Evolutionary conservation across 352 stramenopile genomes (phyloP), one percentile per base, ranked within the genome.

Genomic region (Phytophthora megakarya): DNA sequence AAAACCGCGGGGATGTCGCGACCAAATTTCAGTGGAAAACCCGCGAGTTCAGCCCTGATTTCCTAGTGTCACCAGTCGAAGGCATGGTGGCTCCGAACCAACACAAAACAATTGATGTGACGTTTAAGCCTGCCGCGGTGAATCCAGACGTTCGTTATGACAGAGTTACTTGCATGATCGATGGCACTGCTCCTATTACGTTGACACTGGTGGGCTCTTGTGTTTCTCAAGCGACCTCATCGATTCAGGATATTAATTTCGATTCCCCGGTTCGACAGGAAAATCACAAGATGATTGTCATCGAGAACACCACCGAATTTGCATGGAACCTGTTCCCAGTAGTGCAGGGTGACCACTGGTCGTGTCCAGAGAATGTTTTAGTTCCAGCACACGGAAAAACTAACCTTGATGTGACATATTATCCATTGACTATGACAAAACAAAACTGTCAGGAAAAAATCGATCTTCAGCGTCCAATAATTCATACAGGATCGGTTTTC

Each of bases 121-220:
- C 86, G 5, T 98, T 98, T 65, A 89, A 90, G 45, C 94, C 94
- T 0, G 45, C 56, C 0, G 58, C 57, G 7, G 76, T 96, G 10
- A 85, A 96, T 46, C 71, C 88, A 18, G 94, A 98, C 58, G 85
- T 98, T 46, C 80, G 91, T n/a, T 86, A 91, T 56, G 86, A 97
- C 11, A 75, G 83, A 28, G 70, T 98, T 6, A 67, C 67, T 9
- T 92, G 90, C 48, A 52, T 72, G 4, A 72, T 98, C 6, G 86
- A 96, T 15, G 75, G 74, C 23, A 66, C 70, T 11, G 39, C 75
- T 3, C 78, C 87, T 3, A 65, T 96, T 9, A 65, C 66, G 16
- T 61, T 98, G 13, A 95, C 85, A 13, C 73, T 97, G 9, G 80
- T 88, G 1, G 93, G 92, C 0, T 72, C 78, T 7, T 98, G 94